Evolutionary conservation across 148 eudicot species (phyloP).

Genomic region (Fagopyrum esculentum): DNA sequence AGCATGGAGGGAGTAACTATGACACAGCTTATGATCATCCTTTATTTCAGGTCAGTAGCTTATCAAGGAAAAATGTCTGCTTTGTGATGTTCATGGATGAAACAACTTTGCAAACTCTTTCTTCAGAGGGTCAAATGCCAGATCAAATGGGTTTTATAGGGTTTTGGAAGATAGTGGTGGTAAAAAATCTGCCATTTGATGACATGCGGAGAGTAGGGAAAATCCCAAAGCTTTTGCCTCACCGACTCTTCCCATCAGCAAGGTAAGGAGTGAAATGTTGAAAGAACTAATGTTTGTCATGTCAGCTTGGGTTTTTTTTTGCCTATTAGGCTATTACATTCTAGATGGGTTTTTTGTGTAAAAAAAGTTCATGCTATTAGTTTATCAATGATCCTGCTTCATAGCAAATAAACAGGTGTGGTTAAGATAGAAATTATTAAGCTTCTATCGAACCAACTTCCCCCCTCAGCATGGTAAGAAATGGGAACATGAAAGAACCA

Average conservation of each 20-base stretch:
- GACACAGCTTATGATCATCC: slow-evolving; percentile 5
- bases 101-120: slow-evolving; percentile 61
- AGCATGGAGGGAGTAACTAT: not conserved
- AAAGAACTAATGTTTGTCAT: not conserved
- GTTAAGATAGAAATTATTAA: not conserved
- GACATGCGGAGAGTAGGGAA: slow-evolving; percentile 99
- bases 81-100: slow-evolving; percentile 98
- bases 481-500: too few relatives aligned
- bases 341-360: not conserved
- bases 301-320: not conserved
- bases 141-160: slow-evolving; percentile 87
- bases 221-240: slow-evolving; percentile 87
- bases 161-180: slow-evolving; percentile 88
- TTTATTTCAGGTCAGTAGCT: slow-evolving; percentile 63
- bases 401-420: not conserved
- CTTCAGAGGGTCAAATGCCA: slow-evolving; percentile 81
- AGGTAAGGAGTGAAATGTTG: slow-evolving; percentile 41
- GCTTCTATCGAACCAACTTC: not conserved
- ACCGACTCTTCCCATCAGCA: slow-evolving; percentile 85
- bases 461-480: not conserved
- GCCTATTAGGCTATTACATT: not conserved
- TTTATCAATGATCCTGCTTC: not conserved
- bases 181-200: slow-evolving; percentile 78
- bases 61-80: slow-evolving; percentile 94
- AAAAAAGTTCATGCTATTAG: not conserved